Conservation (phyloP, 1,284 basidiomycete genomes). For the Cystobasidium pallidum region DNA sequence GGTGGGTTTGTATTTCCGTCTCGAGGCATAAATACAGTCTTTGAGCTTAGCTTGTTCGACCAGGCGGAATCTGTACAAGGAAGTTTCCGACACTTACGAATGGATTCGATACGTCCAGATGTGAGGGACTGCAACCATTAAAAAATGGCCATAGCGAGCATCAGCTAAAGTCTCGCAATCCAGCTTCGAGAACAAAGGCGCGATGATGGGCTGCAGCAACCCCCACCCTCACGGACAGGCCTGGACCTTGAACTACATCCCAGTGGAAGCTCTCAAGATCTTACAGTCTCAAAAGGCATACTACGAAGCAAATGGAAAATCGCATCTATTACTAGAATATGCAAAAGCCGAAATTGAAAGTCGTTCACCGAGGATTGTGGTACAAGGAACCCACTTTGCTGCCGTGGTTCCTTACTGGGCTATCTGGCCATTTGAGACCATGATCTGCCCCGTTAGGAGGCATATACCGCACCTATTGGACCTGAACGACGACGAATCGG, state of each 20-base stretch:
- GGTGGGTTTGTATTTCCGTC: slow-evolving; percentile 59
- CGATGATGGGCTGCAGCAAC: slow-evolving; percentile 95
- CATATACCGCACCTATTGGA: slow-evolving; percentile 73
- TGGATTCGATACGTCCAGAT: slow-evolving; percentile 78
- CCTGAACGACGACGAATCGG: slow-evolving; percentile 66
- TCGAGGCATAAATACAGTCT: too few species aligned
- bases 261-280: slow-evolving; percentile 57
- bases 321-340: slow-evolving; percentile 78
- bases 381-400: slow-evolving; percentile 75
- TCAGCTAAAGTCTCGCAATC: too few species aligned
- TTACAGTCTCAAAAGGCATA: slow-evolving; percentile 64
- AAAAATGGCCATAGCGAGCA: too few species aligned
- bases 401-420: slow-evolving; percentile 96
- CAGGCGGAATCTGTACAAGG: slow-evolving; percentile 59
- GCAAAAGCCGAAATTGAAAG: slow-evolving; percentile 71
- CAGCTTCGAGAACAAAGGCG: slow-evolving; percentile 80
- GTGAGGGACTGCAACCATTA: slow-evolving; percentile 58
- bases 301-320: slow-evolving; percentile 46
- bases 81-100: slow-evolving; percentile 62
- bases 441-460: slow-evolving; percentile 75
- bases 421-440: slow-evolving; percentile 88
- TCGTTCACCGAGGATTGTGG: slow-evolving; percentile 64
- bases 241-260: slow-evolving; percentile 66
- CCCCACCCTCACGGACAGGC: slow-evolving; percentile 92
- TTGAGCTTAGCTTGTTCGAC: too few species aligned